Conservation (phyloP, 495 filamentous ascomycete genomes). For the Tuber brumale region DNA sequence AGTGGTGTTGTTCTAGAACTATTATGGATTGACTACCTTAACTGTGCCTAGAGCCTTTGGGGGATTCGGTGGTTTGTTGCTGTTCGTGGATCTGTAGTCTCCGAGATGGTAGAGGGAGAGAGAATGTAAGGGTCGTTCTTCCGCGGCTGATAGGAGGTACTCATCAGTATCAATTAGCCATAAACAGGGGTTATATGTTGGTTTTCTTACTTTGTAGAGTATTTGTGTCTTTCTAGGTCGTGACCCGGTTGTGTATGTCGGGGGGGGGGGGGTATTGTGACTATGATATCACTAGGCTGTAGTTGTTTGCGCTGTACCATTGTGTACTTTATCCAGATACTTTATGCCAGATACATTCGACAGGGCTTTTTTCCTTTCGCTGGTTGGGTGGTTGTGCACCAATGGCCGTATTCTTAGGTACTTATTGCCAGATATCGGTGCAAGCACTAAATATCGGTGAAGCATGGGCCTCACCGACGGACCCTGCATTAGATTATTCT, state of each 20-base stretch:
- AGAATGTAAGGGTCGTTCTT: neutral
- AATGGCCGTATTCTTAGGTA: too few relatives aligned
- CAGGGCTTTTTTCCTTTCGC: neutral
- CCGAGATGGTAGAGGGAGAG: neutral
- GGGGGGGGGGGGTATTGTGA: neutral
- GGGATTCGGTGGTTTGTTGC: neutral
- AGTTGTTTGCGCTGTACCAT: neutral
- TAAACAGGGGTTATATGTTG: neutral
- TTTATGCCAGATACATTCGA: too few relatives aligned
- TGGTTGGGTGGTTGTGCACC: too few relatives aligned
- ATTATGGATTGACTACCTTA: neutral
- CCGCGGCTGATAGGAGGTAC: neutral
- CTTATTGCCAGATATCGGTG: too few relatives aligned
- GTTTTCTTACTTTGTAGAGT: neutral
- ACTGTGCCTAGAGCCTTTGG: neutral
- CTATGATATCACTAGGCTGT: neutral
- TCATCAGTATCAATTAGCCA: neutral
- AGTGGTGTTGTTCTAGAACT: neutral
- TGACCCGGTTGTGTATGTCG: neutral
- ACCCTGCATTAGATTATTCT: neutral
- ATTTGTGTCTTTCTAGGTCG: neutral
- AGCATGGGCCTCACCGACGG: neutral
- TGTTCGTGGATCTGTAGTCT: neutral
- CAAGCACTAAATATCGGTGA: neutral
- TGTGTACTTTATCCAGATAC: too few relatives aligned